A percentile compares a stretch with the other conserved stretches of the same genome.
These are phyloP conservation scores for Galerina sulciceps DNA, from an alignment of 768 basidiomycete species.

Conservation along the genomic window DNA sequence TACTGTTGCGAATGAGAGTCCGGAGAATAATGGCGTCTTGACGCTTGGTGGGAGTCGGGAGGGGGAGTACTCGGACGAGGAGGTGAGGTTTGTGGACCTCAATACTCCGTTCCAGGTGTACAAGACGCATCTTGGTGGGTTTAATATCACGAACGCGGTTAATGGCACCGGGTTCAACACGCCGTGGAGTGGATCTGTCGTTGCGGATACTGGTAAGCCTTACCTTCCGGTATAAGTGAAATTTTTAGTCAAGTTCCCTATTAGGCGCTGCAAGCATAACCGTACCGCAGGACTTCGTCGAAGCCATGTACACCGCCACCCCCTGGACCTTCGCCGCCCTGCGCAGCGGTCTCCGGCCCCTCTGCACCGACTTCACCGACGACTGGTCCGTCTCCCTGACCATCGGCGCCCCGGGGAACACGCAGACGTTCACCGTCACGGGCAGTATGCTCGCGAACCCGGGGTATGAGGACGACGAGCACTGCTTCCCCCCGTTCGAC, in stretches of 20 bases:
- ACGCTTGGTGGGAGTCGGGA: constrained; percentile 1
- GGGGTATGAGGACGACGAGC: constrained; percentile 1
- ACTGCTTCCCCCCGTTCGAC: constrained; percentile 3
- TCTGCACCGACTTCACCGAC: constrained; percentile 5
- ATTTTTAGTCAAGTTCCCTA: too few relatives aligned
- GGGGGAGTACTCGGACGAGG: background rate
- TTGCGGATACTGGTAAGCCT: background rate
- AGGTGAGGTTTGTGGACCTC: background rate
- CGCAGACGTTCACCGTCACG: constrained; percentile 2
- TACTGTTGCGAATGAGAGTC: background rate
- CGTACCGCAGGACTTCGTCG: background rate
- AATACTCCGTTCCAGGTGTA: background rate
- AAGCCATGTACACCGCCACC: background rate
- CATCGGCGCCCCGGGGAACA: background rate
- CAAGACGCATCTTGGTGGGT: background rate
- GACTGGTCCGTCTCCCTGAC: constrained; percentile 1
- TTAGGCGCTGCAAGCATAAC: background rate
- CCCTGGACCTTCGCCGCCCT: background rate
- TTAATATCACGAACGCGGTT: background rate
- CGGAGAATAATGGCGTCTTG: background rate
- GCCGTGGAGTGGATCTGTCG: background rate
- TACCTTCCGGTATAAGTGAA: background rate
- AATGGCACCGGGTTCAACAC: too few relatives aligned
- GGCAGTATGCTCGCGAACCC: background rate
- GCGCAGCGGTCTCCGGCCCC: background rate